These are phyloP conservation scores for Cystoisospora suis DNA, from an alignment of 169 alveolate genomes.

Conservation along the genomic window DNA sequence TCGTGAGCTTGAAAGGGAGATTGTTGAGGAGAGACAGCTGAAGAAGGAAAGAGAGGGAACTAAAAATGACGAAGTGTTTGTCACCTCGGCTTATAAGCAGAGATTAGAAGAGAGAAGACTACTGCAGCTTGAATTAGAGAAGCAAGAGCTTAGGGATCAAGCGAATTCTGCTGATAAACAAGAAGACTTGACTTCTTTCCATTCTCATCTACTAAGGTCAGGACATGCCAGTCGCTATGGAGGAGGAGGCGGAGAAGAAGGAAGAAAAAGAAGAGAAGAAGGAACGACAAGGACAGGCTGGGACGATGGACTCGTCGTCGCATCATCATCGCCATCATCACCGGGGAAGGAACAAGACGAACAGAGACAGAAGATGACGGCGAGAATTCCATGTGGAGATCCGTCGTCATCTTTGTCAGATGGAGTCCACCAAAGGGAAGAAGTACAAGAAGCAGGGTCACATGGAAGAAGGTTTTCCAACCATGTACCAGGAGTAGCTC, in stretches of 20 bases:
- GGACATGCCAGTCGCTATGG: conserved; percentile 50
- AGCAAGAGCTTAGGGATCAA: conserved; percentile 30
- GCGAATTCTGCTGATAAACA: conserved; percentile 30
- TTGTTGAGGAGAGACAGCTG: conserved; percentile 43
- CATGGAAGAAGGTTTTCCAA: no score
- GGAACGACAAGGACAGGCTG: not conserved
- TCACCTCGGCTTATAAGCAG: conserved; percentile 36
- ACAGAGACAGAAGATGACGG: no score
- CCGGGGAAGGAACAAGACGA: no score
- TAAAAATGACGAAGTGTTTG: conserved; percentile 29
- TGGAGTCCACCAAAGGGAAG: no score
- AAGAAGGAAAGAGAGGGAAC: conserved; percentile 48
- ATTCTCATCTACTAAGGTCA: conserved; percentile 37
- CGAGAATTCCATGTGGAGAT: no score
- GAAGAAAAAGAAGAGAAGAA: not conserved
- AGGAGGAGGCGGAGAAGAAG: not conserved
- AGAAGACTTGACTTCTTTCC: conserved; percentile 35
- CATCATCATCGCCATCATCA: no score
- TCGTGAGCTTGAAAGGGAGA: conserved; percentile 55
- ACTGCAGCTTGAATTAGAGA: conserved; percentile 32
- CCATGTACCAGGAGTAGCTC: no score
- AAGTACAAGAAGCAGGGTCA: no score
- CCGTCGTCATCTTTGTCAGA: no score
- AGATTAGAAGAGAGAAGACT: conserved; percentile 35
- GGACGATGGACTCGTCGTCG: not conserved